phyloP scores from a whole-genome alignment of 2,329 filamentous ascomycete species.

The Calonectria ilicicola region DNA sequence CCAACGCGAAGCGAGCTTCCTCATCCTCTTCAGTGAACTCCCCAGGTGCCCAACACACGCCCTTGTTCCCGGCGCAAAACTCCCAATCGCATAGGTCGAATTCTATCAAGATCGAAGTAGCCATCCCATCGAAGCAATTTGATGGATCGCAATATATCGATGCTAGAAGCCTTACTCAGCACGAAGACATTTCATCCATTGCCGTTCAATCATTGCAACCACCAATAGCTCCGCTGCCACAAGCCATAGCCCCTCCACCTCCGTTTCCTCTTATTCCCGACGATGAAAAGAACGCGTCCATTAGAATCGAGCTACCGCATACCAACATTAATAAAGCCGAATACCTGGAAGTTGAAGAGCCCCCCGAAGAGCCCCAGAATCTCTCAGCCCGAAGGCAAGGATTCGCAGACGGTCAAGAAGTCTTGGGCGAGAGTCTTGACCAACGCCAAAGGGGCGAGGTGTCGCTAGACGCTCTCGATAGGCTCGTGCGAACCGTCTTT shows the following conservation, averaged over 20 bases:
- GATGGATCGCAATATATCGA: conserved; percentile 53
- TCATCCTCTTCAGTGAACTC: conserved; percentile 37
- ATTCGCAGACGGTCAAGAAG: conserved; percentile 64
- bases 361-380: conserved; percentile 59
- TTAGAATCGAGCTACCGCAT: conserved; percentile 62
- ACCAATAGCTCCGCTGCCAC: background rate
- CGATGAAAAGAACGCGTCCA: conserved; percentile 39
- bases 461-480: conserved; percentile 77
- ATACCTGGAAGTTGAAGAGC: conserved; percentile 61
- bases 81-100: conserved; percentile 50
- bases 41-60: conserved; percentile 28
- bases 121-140: conserved; percentile 58
- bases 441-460: conserved; percentile 85
- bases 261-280: conserved; percentile 12
- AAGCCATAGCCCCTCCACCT: conserved; percentile 16
- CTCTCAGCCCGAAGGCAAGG: conserved; percentile 66
- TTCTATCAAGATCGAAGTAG: conserved; percentile 59
- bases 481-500: conserved; percentile 78
- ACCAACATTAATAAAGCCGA: conserved; percentile 64
- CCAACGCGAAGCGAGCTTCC: conserved; percentile 32
- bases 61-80: conserved; percentile 32
- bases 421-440: conserved; percentile 74
- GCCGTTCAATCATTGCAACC: conserved; percentile 19
- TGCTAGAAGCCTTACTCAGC: conserved; percentile 38
- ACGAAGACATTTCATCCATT: conserved; percentile 29